Evolutionary conservation across 371 early-diverging fungal species (phyloP).

Genomic region (Lichtheimia ornata): DNA sequence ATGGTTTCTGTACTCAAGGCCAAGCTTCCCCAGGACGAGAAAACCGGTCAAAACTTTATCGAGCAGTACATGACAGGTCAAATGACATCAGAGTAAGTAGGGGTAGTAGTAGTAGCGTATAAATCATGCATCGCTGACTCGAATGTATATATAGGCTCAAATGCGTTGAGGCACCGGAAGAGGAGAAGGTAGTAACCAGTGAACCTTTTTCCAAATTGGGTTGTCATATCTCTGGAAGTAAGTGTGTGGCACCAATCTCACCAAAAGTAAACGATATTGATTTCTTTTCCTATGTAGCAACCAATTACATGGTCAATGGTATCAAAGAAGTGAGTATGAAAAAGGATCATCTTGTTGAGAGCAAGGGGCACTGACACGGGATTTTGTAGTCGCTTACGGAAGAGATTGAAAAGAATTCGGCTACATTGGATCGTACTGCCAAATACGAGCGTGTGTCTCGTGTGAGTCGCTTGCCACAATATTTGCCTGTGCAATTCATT

Average conservation of each 20-base stretch:
- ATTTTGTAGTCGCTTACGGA: conserved; percentile 63
- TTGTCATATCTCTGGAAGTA: conserved; percentile 80
- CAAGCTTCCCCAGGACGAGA: conserved; percentile 62
- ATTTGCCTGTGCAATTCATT: conserved; percentile 89
- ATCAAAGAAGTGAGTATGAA: conserved; percentile 44
- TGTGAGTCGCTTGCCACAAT: conserved; percentile 85
- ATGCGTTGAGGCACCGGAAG: conserved; percentile 84
- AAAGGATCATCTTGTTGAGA: conserved; percentile 15
- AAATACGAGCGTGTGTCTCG: conserved; percentile 75
- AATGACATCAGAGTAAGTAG: conserved; percentile 49
- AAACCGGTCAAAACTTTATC: conserved; percentile 65
- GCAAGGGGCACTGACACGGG: conserved; percentile 4
- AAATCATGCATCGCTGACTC: background rate
- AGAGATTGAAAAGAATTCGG: conserved; percentile 88
- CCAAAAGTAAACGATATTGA: background rate
- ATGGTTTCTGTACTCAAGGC: conserved; percentile 66
- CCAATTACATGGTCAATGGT: conserved; percentile 73
- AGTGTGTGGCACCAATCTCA: conserved; percentile 15
- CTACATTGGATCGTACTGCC: conserved; percentile 77
- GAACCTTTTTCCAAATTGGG: conserved; percentile 82
- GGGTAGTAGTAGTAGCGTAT: too few relatives aligned
- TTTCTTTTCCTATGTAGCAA: conserved; percentile 23
- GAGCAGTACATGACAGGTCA: conserved; percentile 87
- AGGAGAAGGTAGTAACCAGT: conserved; percentile 56
- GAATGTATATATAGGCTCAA: conserved; percentile 44